phyloP scores from a whole-genome alignment of 306 rosid genomes.

The Oxytropis ochrocephala region DNA sequence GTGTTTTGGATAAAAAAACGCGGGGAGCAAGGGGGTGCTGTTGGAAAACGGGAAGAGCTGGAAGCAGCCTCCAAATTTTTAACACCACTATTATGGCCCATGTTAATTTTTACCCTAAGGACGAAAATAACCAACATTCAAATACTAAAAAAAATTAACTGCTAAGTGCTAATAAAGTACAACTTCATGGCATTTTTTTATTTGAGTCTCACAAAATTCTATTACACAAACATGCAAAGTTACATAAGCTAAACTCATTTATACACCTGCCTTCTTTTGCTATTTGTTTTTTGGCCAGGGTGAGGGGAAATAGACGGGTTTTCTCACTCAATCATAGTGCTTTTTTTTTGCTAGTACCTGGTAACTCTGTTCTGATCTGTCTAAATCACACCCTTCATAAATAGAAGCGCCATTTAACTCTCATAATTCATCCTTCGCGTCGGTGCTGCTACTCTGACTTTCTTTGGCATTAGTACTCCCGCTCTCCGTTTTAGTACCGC shows the following conservation, averaged over 20 bases:
- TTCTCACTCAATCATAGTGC: background rate
- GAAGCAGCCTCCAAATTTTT: too few relatives aligned
- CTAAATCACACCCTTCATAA: constrained; percentile 13
- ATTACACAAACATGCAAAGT: background rate
- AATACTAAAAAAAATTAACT: background rate
- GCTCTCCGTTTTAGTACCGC: constrained; percentile 29
- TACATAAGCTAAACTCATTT: background rate
- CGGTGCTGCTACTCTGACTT: constrained; percentile 34
- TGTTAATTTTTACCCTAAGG: background rate
- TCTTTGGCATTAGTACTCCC: constrained; percentile 42
- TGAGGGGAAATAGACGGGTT: background rate
- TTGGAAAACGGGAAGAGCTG: too few relatives aligned
- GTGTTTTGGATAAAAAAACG: too few relatives aligned
- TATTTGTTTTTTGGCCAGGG: background rate
- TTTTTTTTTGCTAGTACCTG: constrained; percentile 5
- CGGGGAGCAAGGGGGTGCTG: too few relatives aligned
- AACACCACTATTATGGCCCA: too few relatives aligned
- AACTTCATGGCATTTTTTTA: background rate
- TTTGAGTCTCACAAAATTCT: background rate
- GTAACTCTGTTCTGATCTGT: constrained; percentile 20
- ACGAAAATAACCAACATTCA: background rate
- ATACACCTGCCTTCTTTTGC: background rate
- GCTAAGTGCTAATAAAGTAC: background rate
- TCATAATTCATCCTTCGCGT: constrained; percentile 70
- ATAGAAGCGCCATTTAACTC: constrained; percentile 2